These are phyloP conservation scores for Rhodamnia argentea DNA, from an alignment of 345 rosid species.

Conservation along the genomic window DNA sequence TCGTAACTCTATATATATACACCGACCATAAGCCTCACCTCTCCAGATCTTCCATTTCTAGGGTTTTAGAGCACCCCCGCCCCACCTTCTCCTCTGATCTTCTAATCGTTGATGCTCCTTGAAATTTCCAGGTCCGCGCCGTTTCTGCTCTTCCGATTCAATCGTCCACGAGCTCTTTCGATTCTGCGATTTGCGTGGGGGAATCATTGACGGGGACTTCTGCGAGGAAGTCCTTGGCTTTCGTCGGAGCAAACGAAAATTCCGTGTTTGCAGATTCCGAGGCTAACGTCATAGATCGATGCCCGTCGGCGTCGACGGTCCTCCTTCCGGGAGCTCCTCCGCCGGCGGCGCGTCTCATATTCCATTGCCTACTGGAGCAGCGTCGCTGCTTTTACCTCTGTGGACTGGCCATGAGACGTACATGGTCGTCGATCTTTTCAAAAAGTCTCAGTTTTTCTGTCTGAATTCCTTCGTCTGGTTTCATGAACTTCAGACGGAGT, in stretches of 20 bases:
- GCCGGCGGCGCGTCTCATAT: conserved; percentile 14
- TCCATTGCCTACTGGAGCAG: conserved; percentile 31
- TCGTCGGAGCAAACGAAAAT: conserved; percentile 7
- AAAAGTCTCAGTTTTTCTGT: background rate
- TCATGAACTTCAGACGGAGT: background rate
- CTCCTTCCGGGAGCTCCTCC: conserved; percentile 20
- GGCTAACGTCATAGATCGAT: conserved; percentile 17
- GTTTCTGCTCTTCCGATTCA: background rate
- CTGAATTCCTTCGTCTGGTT: background rate
- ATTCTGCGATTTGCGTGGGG: background rate
- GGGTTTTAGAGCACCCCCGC: background rate
- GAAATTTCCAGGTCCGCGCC: background rate
- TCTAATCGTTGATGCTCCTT: background rate
- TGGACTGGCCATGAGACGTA: conserved; percentile 17
- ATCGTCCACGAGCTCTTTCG: background rate
- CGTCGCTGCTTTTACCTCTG: conserved; percentile 32
- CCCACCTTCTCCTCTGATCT: background rate
- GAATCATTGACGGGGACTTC: conserved; percentile 21
- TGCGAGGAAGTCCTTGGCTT: conserved; percentile 15
- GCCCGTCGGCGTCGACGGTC: conserved; percentile 13
- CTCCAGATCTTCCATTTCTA: background rate
- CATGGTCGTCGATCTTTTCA: background rate
- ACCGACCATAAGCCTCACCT: background rate
- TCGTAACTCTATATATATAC: background rate
- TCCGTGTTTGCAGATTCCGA: conserved; percentile 27